phyloP scores from a whole-genome alignment of 176 grass and related monocot species.

The Calamus simplicifolius region DNA sequence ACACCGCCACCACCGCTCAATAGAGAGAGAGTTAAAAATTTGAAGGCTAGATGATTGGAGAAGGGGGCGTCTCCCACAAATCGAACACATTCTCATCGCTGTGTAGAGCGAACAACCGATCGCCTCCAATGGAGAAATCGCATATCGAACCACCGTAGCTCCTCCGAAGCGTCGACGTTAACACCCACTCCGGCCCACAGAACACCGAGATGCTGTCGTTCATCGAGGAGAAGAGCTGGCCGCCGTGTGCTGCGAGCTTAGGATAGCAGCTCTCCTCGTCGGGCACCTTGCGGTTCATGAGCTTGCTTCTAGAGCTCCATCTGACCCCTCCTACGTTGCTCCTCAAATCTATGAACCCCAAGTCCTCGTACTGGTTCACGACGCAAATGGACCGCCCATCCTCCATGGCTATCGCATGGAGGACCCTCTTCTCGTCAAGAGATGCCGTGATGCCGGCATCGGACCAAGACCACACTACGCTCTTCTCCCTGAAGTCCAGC shows the following conservation, averaged over 20 bases:
- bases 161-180: slow-evolving; percentile 70
- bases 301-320: slow-evolving; percentile 93
- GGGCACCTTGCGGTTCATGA: slow-evolving; percentile 65
- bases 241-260: slow-evolving; percentile 77
- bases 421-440: slow-evolving; percentile 86
- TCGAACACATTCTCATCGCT: slow-evolving; percentile 98
- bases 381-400: slow-evolving; percentile 77
- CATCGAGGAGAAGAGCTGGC: slow-evolving; percentile 93
- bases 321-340: slow-evolving; percentile 38
- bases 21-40: neutral
- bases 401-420: slow-evolving; percentile 83
- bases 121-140: slow-evolving; percentile 92
- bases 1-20: too few relatives aligned
- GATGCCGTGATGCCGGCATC: slow-evolving; percentile 56
- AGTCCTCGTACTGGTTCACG: slow-evolving; percentile 93
- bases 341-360: slow-evolving; percentile 84
- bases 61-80: slow-evolving; percentile 85
- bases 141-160: slow-evolving; percentile 81
- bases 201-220: slow-evolving; percentile 96
- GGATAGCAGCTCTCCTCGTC: slow-evolving; percentile 95
- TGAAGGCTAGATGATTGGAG: slow-evolving; percentile 43
- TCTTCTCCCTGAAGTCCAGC: slow-evolving; percentile 71
- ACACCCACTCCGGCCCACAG: slow-evolving; percentile 74
- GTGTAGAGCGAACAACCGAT: slow-evolving; percentile 81
- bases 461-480: slow-evolving; percentile 76